Evolutionary conservation across 768 basidiomycete species (phyloP).

Genomic region (Russula emetica): DNA sequence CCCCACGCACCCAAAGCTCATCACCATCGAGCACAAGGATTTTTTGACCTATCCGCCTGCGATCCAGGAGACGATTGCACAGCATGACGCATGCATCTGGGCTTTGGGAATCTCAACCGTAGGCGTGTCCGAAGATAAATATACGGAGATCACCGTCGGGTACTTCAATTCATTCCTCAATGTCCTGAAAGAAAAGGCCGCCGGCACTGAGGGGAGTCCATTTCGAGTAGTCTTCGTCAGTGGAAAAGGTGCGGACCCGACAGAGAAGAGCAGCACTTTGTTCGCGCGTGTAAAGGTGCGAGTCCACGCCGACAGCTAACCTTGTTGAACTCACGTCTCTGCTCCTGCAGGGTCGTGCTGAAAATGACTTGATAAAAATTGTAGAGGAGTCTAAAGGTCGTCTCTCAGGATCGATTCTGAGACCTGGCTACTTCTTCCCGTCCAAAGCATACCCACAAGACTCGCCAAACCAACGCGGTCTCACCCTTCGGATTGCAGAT

Average conservation of each 20-base stretch:
- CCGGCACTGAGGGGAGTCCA: constrained; percentile 27
- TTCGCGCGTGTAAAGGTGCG: constrained; percentile 32
- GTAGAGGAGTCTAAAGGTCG: constrained; percentile 12
- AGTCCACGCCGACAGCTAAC: neutral
- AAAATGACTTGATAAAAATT: constrained; percentile 22
- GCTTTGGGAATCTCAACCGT: constrained; percentile 27
- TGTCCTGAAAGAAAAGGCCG: constrained; percentile 16
- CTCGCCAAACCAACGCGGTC: constrained; percentile 15
- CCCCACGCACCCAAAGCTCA: constrained; percentile 28
- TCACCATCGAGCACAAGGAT: constrained; percentile 26
- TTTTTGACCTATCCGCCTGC: constrained; percentile 27
- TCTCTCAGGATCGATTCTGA: constrained; percentile 17
- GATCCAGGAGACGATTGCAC: constrained; percentile 24
- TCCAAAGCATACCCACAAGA: constrained; percentile 24
- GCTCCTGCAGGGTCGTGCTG: constrained; percentile 20
- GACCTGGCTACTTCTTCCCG: constrained; percentile 28
- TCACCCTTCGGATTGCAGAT: constrained; percentile 9
- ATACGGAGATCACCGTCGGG: constrained; percentile 31
- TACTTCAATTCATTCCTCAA: constrained; percentile 26
- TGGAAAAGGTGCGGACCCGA: constrained; percentile 32
- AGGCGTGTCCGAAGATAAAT: constrained; percentile 25
- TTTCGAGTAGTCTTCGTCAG: constrained; percentile 33
- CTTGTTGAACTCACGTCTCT: neutral
- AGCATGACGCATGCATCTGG: constrained; percentile 32
- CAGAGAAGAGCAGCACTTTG: constrained; percentile 28